Evolutionary conservation across 1,284 basidiomycete genomes (phyloP), one percentile per base, ranked within the genome.

Genomic region (Cryptococcus hybrid): DNA sequence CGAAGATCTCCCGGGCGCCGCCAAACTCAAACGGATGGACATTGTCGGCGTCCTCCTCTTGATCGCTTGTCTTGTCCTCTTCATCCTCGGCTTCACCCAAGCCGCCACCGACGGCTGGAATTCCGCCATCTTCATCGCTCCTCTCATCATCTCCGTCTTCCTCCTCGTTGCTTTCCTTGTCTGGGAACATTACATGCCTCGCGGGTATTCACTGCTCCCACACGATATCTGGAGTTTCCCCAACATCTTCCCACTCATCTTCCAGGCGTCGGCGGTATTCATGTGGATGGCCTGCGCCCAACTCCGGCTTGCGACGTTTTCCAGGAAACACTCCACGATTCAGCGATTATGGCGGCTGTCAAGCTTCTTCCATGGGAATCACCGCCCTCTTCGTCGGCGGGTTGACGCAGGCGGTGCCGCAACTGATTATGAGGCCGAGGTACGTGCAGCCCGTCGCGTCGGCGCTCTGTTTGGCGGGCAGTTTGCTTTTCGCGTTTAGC

Each of bases 121-220:
- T 24, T 68, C 63, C 2, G 64, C 74, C 35, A 69, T 68, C 61
- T 77, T 77, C 59, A 72, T 76, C 52, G 75, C 73, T 0, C 74
- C 74, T 0, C 55, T 77, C 56, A 58, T 77, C 58, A 60, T 87
- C 43, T 86, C 88, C n/a, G 73, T 88, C 18, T 4, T 86, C n/a
- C 72, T 89, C 36, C 61, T 89, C 6, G 77, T 69, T 3, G 66
- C 79, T 1, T 92, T 92, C 76, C 52, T 88, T 54, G 65, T 66
- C 24, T 74, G 64, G 64, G 74, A 76, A 57, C 39, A 57, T 13
- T 58, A 59, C 38, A 58, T 73, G 51, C 71, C 72, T 9, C 53
- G 56, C 30, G 74, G 71, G 2, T 75, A 74, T 59, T 61, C 68
- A 1, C 66, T 77, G 15, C 65, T 77, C n/a, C 75, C 75, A 8